Conservation (phyloP, 108 stramenopile species). For the Asterionellopsis glacialis region DNA sequence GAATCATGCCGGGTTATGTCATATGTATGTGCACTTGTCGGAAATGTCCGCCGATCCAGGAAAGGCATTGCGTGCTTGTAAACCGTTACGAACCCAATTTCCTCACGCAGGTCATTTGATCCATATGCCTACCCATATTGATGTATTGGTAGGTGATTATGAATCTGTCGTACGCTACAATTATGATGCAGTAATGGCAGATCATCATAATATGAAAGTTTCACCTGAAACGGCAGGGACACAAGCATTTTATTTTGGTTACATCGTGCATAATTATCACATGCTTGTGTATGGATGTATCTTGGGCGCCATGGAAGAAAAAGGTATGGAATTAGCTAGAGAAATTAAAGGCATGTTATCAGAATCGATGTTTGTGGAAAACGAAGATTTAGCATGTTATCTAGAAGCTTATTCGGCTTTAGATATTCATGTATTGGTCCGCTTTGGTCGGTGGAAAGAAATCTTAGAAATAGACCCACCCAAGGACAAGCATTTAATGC, state of each 20-base stretch:
- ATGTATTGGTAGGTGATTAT: slow-evolving; percentile 84
- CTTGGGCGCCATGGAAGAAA: slow-evolving; percentile 72
- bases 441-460: slow-evolving; percentile 83
- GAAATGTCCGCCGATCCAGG: slow-evolving; percentile 79
- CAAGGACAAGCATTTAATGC: slow-evolving; percentile 62
- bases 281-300: slow-evolving; percentile 79
- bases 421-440: slow-evolving; percentile 77
- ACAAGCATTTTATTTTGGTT: slow-evolving; percentile 82
- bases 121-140: slow-evolving; percentile 86
- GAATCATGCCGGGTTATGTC: slow-evolving; percentile 77
- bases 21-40: slow-evolving; percentile 80
- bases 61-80: slow-evolving; percentile 56
- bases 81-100: slow-evolving; percentile 52
- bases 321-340: slow-evolving; percentile 61
- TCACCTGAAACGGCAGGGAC: slow-evolving; percentile 70
- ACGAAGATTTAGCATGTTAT: slow-evolving; percentile 67
- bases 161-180: slow-evolving; percentile 74
- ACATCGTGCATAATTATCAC: slow-evolving; percentile 84
- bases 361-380: slow-evolving; percentile 65
- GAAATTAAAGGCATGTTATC: slow-evolving; percentile 46
- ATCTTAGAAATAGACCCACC: slow-evolving; percentile 56
- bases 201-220: slow-evolving; percentile 47
- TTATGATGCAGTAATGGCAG: slow-evolving; percentile 61
- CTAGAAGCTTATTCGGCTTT: slow-evolving; percentile 77
- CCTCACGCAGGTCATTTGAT: slow-evolving; percentile 82